These are phyloP conservation scores for Flagelloscypha sp. DNA, from an alignment of 768 basidiomycete species.

Conservation along the genomic window DNA sequence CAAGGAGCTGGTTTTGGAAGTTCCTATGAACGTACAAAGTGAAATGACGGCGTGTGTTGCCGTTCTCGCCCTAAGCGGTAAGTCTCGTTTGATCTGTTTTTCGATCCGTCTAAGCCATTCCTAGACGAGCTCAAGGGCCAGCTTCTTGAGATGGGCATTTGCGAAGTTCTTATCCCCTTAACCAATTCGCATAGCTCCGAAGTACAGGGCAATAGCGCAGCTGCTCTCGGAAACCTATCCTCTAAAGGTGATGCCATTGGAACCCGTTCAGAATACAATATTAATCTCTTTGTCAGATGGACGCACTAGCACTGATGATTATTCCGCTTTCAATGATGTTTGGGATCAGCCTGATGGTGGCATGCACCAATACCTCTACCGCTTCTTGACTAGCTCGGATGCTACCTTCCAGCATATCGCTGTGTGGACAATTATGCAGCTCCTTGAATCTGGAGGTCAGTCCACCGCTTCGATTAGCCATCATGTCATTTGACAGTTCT, in stretches of 20 bases:
- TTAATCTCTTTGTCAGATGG: constrained; percentile 53
- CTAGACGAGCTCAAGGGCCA: constrained; percentile 95
- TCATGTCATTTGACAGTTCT: constrained; percentile 1
- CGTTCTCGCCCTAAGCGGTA: constrained; percentile 90
- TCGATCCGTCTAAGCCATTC: constrained; percentile 5
- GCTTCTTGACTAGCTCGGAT: constrained; percentile 89
- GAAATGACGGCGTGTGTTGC: constrained; percentile 99
- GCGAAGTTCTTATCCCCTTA: constrained; percentile 92
- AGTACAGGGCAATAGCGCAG: constrained; percentile 97
- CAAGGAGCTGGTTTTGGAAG: constrained; percentile 91
- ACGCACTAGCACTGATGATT: constrained; percentile 73
- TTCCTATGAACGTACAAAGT: constrained; percentile 94
- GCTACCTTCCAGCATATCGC: constrained; percentile 99
- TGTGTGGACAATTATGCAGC: constrained; percentile 97
- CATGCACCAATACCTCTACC: constrained; percentile 88
- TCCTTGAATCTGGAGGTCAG: constrained; percentile 90
- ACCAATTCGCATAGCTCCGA: constrained; percentile 96
- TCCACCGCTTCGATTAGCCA: background rate
- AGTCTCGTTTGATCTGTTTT: constrained; percentile 18
- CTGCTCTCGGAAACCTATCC: constrained; percentile 93
- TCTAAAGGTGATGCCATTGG: constrained; percentile 68
- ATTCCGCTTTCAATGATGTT: constrained; percentile 93
- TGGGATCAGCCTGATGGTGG: constrained; percentile 99
- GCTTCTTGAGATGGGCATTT: constrained; percentile 95
- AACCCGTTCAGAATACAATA: background rate